Evolutionary conservation across 192 early-diverging fungal species (phyloP).

Genomic region (Mortierella antarctica): DNA sequence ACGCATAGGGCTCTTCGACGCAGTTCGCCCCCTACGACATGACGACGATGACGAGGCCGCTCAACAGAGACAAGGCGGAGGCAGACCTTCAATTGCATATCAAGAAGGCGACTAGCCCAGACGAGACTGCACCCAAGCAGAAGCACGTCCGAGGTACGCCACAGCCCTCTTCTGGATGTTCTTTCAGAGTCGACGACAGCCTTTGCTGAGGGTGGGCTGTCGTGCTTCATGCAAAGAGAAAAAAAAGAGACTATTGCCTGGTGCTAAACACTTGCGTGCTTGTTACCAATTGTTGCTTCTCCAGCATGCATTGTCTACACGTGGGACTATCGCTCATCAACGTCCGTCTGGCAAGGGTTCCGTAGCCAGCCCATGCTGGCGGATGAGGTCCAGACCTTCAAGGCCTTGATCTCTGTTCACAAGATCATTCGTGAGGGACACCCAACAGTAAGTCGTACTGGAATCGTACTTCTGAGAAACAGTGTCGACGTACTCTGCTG

Average conservation of each 20-base stretch:
- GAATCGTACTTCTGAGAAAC: no score
- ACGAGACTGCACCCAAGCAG: slow-evolving; percentile 96
- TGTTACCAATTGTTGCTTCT: background rate
- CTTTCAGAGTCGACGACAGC: no score
- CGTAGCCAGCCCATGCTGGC: slow-evolving; percentile 88
- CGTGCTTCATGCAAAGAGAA: no score
- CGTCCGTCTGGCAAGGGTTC: slow-evolving; percentile 86
- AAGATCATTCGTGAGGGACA: slow-evolving; percentile 96
- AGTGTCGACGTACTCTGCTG: no score
- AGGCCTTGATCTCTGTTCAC: slow-evolving; percentile 93
- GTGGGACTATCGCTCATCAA: slow-evolving; percentile 90
- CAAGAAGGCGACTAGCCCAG: slow-evolving; percentile 88
- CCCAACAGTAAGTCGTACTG: slow-evolving; percentile 66
- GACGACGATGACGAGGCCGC: slow-evolving; percentile 64
- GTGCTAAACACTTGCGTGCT: background rate
- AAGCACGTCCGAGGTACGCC: slow-evolving; percentile 88
- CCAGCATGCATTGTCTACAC: slow-evolving; percentile 91
- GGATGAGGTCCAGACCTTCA: slow-evolving; percentile 97
- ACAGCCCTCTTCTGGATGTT: no score
- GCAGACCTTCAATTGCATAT: slow-evolving; percentile 85
- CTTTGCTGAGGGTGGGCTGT: no score
- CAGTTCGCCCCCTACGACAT: background rate
- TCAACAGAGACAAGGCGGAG: slow-evolving; percentile 82
- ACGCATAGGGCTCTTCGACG: background rate
- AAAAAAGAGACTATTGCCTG: no score